Conservation (phyloP, 1,284 basidiomycete species). For the Ustilago nuda region DNA sequence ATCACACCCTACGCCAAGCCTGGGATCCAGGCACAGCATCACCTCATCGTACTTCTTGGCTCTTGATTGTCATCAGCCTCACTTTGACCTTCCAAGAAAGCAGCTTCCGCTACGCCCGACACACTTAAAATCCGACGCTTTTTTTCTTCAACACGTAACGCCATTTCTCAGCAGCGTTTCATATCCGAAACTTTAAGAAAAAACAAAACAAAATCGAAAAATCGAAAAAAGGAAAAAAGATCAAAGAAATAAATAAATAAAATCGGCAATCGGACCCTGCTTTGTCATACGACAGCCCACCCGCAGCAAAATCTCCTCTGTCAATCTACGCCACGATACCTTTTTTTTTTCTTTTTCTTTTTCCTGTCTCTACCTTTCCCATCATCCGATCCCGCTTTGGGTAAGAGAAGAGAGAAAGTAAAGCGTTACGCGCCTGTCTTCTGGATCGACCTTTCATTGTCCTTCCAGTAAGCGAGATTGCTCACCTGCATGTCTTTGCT, state of each 20-base stretch:
- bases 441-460: conserved; percentile 4
- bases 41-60: neutral
- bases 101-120: neutral
- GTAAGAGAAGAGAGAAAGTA: neutral
- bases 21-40: neutral
- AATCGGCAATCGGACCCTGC: conserved; percentile 4
- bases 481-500: conserved; percentile 8
- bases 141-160: conserved; percentile 2
- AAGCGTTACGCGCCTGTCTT: conserved; percentile 11
- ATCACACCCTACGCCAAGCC: neutral
- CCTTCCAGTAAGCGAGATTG: conserved; percentile 9
- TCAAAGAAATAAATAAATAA: too few relatives aligned
- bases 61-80: neutral
- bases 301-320: conserved; percentile 6
- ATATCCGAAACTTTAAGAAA: conserved; percentile 1
- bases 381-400: conserved; percentile 4
- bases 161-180: conserved; percentile 8
- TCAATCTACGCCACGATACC: conserved; percentile 17
- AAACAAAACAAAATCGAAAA: neutral
- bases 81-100: conserved; percentile 5
- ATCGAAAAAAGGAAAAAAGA: too few relatives aligned
- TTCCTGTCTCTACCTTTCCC: too few relatives aligned
- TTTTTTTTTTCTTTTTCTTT: neutral
- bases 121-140: neutral
- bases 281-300: conserved; percentile 11